Evolutionary conservation across 176 grass and related monocot genomes (phyloP).

Genomic region (Avena sativa): DNA sequence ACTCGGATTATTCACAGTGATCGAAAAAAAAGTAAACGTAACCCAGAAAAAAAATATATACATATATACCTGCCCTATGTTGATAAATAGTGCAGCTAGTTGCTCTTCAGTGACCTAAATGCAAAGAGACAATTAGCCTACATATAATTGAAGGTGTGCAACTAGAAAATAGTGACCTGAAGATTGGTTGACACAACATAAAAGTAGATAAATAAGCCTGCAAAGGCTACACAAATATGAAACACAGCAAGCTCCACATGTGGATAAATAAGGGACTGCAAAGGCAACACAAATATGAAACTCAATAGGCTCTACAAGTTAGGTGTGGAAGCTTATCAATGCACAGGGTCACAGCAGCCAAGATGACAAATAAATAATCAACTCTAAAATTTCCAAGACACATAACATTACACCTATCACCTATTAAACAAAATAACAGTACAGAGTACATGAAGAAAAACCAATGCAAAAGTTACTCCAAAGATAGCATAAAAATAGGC

Average conservation of each 20-base stretch:
- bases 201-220: background rate
- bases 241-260: background rate
- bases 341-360: background rate
- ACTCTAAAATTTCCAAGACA: background rate
- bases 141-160: slow-evolving; percentile 2
- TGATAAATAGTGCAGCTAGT: slow-evolving; percentile 92
- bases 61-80: slow-evolving; percentile 74
- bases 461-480: background rate
- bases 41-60: slow-evolving; percentile 9
- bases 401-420: background rate
- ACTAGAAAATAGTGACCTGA: background rate
- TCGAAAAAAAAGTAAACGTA: slow-evolving; percentile 22
- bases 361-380: slow-evolving; percentile 12
- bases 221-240: slow-evolving; percentile 24
- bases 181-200: background rate
- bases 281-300: slow-evolving; percentile 32
- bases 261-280: background rate
- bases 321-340: slow-evolving; percentile 20
- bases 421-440: background rate
- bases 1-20: slow-evolving; percentile 12
- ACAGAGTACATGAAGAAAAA: background rate
- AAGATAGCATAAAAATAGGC: background rate
- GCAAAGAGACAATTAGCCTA: slow-evolving; percentile 28
- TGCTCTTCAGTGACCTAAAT: slow-evolving; percentile 97
- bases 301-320: slow-evolving; percentile 13